A percentile compares a stretch with the other conserved stretches of the same genome.
phyloP scores from a whole-genome alignment of 495 filamentous ascomycete genomes.

The Annulohypoxylon moriforme region DNA sequence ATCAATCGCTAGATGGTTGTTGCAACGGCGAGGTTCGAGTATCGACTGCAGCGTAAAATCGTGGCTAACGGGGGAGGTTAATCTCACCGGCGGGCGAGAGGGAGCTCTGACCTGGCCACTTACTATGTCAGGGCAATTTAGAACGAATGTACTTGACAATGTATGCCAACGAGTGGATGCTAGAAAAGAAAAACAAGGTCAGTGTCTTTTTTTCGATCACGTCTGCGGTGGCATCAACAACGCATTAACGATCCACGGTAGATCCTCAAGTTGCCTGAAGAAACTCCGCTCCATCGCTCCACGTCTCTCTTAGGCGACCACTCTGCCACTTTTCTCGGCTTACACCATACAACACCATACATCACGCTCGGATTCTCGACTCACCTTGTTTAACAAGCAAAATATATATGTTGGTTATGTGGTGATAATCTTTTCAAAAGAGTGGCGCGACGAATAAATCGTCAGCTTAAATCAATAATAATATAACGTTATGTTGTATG shows the following conservation, averaged over 20 bases:
- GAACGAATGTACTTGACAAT: slow-evolving; percentile 76
- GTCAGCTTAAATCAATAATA: slow-evolving; percentile 40
- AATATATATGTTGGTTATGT: slow-evolving; percentile 24
- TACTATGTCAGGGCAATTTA: slow-evolving; percentile 62
- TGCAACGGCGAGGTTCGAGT: slow-evolving; percentile 25
- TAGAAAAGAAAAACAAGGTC: slow-evolving; percentile 44
- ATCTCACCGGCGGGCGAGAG: slow-evolving; percentile 35
- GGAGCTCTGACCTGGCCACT: slow-evolving; percentile 46
- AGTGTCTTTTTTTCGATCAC: slow-evolving; percentile 37
- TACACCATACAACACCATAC: too few species aligned
- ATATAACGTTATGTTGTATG: slow-evolving; percentile 28
- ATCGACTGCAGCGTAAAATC: slow-evolving; percentile 38
- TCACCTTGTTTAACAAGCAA: slow-evolving; percentile 43
- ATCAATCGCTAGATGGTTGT: slow-evolving; percentile 32
- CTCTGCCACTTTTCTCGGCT: neutral
- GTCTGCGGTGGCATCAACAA: slow-evolving; percentile 8
- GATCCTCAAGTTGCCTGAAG: slow-evolving; percentile 29
- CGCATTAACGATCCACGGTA: slow-evolving; percentile 38
- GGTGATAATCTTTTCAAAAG: slow-evolving; percentile 35
- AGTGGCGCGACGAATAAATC: slow-evolving; percentile 47
- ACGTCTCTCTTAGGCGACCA: slow-evolving; percentile 4
- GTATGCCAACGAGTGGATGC: slow-evolving; percentile 68
- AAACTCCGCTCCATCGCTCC: slow-evolving; percentile 27
- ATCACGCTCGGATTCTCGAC: slow-evolving; percentile 10
- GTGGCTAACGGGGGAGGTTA: slow-evolving; percentile 49